phyloP scores from a whole-genome alignment of 2,329 filamentous ascomycete genomes.

The Fusarium pseudonygamai region DNA sequence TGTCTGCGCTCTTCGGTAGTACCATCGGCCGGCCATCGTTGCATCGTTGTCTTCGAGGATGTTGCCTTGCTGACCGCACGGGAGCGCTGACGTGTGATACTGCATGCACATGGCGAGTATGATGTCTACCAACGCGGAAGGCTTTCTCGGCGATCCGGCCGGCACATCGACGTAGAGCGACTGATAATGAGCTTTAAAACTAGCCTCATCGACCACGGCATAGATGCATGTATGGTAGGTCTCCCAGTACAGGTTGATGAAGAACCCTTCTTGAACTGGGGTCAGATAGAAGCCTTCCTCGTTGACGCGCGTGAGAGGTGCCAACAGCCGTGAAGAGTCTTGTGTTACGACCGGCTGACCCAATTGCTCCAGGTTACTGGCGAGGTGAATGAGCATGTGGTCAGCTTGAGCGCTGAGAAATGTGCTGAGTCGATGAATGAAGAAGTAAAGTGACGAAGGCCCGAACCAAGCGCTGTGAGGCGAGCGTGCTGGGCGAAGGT shows the following conservation, averaged over 20 bases:
- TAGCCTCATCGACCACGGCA: not conserved
- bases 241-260: constrained; percentile 11
- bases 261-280: constrained; percentile 12
- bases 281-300: not conserved
- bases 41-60: constrained; percentile 13
- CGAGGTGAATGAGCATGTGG: constrained; percentile 23
- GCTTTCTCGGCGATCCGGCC: not conserved
- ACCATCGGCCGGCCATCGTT: constrained; percentile 11
- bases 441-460: constrained; percentile 14
- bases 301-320: not conserved
- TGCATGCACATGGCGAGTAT: constrained; percentile 24
- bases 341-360: not conserved
- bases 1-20: constrained; percentile 10
- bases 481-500: not conserved
- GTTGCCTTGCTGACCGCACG: not conserved
- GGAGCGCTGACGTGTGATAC: not conserved
- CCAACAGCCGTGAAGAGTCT: constrained; percentile 4
- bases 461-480: constrained; percentile 19
- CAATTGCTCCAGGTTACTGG: not conserved
- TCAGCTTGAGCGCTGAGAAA: constrained; percentile 17
- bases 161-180: constrained; percentile 1
- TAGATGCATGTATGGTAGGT: constrained; percentile 15
- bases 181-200: constrained; percentile 5
- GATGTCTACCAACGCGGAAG: constrained; percentile 3
- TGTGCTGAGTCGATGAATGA: constrained; percentile 2